Evolutionary conservation across 2,329 filamentous ascomycete species (phyloP).

Genomic region (Microdochium bolleyi): DNA sequence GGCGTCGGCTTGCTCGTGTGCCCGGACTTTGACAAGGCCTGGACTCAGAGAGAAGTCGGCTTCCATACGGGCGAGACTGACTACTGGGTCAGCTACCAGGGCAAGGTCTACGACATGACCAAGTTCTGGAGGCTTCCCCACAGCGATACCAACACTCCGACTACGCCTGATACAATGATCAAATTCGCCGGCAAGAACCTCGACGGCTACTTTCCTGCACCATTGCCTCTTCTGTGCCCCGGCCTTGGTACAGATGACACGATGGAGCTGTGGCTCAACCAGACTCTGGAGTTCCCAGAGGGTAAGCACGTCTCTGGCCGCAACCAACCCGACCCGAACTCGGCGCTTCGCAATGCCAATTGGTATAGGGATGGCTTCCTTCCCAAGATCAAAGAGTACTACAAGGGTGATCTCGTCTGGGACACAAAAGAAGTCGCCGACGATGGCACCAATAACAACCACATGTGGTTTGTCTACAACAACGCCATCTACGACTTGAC

Average conservation of each 20-base stretch:
- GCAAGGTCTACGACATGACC: conserved; percentile 84
- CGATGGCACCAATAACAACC: conserved; percentile 59
- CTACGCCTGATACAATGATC: conserved; percentile 58
- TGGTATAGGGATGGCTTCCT: conserved; percentile 76
- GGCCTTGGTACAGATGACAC: conserved; percentile 57
- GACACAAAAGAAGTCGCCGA: conserved; percentile 47
- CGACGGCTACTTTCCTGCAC: conserved; percentile 78
- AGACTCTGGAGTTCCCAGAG: conserved; percentile 42
- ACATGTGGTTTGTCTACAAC: conserved; percentile 74
- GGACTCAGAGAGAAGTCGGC: conserved; percentile 62
- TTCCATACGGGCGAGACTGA: conserved; percentile 66
- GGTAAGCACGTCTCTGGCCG: conserved; percentile 67
- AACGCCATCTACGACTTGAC: conserved; percentile 80
- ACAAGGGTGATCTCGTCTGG: conserved; percentile 80
- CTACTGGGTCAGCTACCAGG: conserved; percentile 81
- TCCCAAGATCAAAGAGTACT: conserved; percentile 75
- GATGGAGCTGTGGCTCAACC: conserved; percentile 55
- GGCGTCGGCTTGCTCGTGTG: conserved; percentile 78
- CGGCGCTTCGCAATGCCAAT: conserved; percentile 49
- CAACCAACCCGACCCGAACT: conserved; percentile 44
- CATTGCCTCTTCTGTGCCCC: conserved; percentile 66
- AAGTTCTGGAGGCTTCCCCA: conserved; percentile 84
- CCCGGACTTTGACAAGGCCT: conserved; percentile 86
- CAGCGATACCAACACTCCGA: conserved; percentile 62
- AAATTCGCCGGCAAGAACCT: conserved; percentile 72